phyloP scores from a whole-genome alignment of 306 rosid species.

The Fragaria vesca region DNA sequence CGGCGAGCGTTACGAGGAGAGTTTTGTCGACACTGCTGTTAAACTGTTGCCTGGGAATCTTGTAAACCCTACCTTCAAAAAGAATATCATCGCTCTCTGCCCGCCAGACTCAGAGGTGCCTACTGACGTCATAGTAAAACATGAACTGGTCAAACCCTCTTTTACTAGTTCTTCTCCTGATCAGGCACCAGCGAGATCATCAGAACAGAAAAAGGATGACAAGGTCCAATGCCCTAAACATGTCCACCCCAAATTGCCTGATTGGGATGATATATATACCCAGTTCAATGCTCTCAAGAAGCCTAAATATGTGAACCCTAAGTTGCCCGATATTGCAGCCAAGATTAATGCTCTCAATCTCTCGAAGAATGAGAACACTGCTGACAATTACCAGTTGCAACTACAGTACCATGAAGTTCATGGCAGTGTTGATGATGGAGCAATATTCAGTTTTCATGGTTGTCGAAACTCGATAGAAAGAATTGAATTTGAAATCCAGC shows the following conservation, averaged over 20 bases:
- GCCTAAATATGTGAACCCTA: background rate
- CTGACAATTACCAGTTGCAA: background rate
- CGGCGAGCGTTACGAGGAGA: background rate
- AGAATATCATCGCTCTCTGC: background rate
- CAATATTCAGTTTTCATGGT: background rate
- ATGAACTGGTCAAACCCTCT: background rate
- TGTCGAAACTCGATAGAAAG: background rate
- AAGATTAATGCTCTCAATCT: background rate
- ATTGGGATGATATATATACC: background rate
- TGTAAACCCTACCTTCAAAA: background rate
- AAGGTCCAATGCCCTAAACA: background rate
- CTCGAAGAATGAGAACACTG: background rate
- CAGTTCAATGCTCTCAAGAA: background rate
- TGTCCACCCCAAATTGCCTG: conserved; percentile 5
- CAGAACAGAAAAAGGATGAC: background rate
- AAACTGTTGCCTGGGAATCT: background rate
- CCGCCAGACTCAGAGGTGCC: background rate
- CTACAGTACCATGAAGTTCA: background rate
- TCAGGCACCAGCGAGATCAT: too few relatives aligned
- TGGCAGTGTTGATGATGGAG: background rate
- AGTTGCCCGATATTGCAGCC: background rate
- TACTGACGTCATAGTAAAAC: background rate
- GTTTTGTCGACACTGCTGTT: background rate
- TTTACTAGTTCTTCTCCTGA: too few relatives aligned
- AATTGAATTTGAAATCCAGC: background rate